Evolutionary conservation across 2,329 filamentous ascomycete species (phyloP).

Genomic region (Parastagonospora nodorum): DNA sequence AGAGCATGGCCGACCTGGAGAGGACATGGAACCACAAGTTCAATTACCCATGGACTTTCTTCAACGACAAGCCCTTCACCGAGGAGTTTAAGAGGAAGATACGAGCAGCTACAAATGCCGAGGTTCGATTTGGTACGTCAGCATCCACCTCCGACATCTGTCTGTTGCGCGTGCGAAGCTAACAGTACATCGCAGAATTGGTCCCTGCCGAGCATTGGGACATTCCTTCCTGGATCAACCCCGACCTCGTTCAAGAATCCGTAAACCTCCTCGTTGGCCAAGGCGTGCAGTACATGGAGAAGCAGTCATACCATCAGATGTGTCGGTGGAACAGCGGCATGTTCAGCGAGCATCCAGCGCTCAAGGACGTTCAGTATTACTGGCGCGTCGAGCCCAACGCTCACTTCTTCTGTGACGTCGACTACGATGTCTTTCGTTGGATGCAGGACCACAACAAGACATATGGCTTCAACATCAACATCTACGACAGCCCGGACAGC

Average conservation of each 20-base stretch:
- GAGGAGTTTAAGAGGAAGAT: slow-evolving; percentile 91
- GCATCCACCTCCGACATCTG: not conserved
- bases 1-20: slow-evolving; percentile 90
- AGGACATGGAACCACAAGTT: slow-evolving; percentile 97
- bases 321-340: slow-evolving; percentile 98
- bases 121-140: slow-evolving; percentile 70
- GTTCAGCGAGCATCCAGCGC: slow-evolving; percentile 94
- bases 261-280: slow-evolving; percentile 81
- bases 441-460: slow-evolving; percentile 99
- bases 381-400: slow-evolving; percentile 99
- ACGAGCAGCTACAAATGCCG: slow-evolving; percentile 80
- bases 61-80: slow-evolving; percentile 93
- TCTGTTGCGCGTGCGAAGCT: slow-evolving; percentile 1
- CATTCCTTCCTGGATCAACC: slow-evolving; percentile 88
- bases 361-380: slow-evolving; percentile 85
- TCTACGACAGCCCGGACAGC: slow-evolving; percentile 88
- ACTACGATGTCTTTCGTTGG: slow-evolving; percentile 97
- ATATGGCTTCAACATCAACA: slow-evolving; percentile 97
- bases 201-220: slow-evolving; percentile 97
- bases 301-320: slow-evolving; percentile 96
- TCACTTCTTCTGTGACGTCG: slow-evolving; percentile 98
- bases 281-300: slow-evolving; percentile 86
- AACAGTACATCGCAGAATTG: slow-evolving; percentile 56
- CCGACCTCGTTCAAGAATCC: slow-evolving; percentile 83
- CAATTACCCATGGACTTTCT: slow-evolving; percentile 99